Percentiles rank a stretch among this genome's conserved stretches.
phyloP scores from a whole-genome alignment of 2,329 filamentous ascomycete genomes.

The Plectosphaerella plurivora region DNA sequence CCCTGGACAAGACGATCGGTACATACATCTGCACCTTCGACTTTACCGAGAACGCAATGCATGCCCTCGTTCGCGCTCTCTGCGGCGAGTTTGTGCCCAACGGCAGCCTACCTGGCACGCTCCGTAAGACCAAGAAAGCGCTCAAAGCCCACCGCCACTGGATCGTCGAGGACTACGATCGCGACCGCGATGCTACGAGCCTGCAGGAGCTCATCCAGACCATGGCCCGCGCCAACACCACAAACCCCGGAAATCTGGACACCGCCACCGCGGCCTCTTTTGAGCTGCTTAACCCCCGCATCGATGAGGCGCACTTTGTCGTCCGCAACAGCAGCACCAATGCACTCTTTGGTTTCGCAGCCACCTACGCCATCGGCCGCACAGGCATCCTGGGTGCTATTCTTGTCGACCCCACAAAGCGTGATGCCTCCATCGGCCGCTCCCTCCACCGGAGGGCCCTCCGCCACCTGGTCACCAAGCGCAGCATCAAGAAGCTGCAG shows the following conservation, averaged over 20 bases:
- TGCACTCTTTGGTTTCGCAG: conserved; percentile 86
- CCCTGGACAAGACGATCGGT: conserved; percentile 83
- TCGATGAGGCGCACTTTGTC: conserved; percentile 83
- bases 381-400: conserved; percentile 77
- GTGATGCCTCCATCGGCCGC: conserved; percentile 85
- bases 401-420: conserved; percentile 83
- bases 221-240: conserved; percentile 62
- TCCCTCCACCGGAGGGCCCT: conserved; percentile 85
- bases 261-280: conserved; percentile 72
- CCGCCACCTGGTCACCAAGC: conserved; percentile 64
- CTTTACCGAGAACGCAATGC: conserved; percentile 88
- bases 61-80: conserved; percentile 75
- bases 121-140: conserved; percentile 82
- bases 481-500: conserved; percentile 73
- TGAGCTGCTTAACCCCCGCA: conserved; percentile 62
- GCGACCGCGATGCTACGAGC: conserved; percentile 67
- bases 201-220: conserved; percentile 71
- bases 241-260: conserved; percentile 64
- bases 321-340: conserved; percentile 92
- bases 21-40: conserved; percentile 96
- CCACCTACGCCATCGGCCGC: conserved; percentile 73
- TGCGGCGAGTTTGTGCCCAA: conserved; percentile 67
- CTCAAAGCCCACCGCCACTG: conserved; percentile 90
- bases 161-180: conserved; percentile 87
- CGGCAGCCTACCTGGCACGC: conserved; percentile 64